Evolutionary conservation across 2,329 filamentous ascomycete genomes (phyloP), one percentile per base, ranked within the genome.

Genomic region (Gremmenia infestans): DNA sequence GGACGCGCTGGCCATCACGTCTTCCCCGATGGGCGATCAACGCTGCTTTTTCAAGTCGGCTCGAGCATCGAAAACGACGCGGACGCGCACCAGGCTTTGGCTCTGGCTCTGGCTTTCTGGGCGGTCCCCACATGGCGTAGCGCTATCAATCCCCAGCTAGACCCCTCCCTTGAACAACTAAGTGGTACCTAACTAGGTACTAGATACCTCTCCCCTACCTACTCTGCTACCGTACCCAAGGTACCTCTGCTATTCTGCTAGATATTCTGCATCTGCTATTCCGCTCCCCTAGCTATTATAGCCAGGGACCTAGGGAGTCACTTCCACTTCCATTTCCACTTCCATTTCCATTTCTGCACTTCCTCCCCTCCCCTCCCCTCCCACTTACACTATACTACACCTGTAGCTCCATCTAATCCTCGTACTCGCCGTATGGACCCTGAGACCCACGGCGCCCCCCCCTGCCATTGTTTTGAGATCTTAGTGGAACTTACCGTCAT

Each of bases 401-500:
- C 28, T 32, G 42, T 54, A 54, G 55, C 51, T 51, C 28, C 48
- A 32, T 46, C 48, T 40, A 47, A 45, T 54, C 51, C 48, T 55
- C 28, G 32, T 19, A 40, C 54, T 52, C 28, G 19, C 50, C 32
- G 32, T 47, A 56, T 53, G 52, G 52, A 42, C 35, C 28, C 28
- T 11, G 2, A 8, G 8, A 11, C 28, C 28, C 28, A 9, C 8
- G 8, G 2, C 25, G 7, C n/a, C n/a, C 50, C 54, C 58, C 59
- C 60, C 56, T 63, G 59, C 55, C 54, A 57, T 52, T 53, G 49
- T 54, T 51, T 48, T 50, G 28, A 37, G 52, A 49, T 47, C 58
- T 50, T 56, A 56, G 53, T 58, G 59, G 63, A 61, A 60, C 52
- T 56, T 58, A 58, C 60, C 62, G 60, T 63, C 59, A 64, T 58